These are phyloP conservation scores for Thermothielavioides terrestris DNA, from an alignment of 495 filamentous ascomycete species.

Conservation along the genomic window DNA sequence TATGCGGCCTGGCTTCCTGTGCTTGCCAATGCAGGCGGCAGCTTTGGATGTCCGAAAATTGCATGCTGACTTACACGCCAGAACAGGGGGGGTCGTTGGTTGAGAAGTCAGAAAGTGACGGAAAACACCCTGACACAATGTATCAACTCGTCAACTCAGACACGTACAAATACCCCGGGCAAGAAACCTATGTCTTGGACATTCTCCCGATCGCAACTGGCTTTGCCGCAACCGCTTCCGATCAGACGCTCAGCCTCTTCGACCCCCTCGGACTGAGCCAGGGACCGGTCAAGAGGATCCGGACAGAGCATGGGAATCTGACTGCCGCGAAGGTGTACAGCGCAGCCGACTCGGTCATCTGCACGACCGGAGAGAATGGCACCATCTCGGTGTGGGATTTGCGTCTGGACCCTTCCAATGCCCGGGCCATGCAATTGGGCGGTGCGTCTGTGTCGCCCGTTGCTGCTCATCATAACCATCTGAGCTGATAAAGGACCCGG, in stretches of 20 bases:
- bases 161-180: conserved; percentile 35
- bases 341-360: conserved; percentile 33
- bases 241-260: conserved; percentile 49
- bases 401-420: conserved; percentile 29
- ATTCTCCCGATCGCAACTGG: conserved; percentile 38
- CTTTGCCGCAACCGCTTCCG: conserved; percentile 42
- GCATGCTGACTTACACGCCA: not conserved
- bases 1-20: too few relatives aligned
- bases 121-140: conserved; percentile 25
- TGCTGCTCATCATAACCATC: conserved; percentile 26
- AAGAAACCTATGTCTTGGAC: conserved; percentile 43
- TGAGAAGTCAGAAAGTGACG: not conserved
- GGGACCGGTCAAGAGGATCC: conserved; percentile 33
- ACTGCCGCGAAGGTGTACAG: conserved; percentile 47
- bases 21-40: not conserved
- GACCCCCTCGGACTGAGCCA: conserved; percentile 38
- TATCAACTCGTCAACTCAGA: conserved; percentile 37
- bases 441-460: conserved; percentile 28
- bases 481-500: conserved; percentile 20
- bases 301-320: conserved; percentile 45
- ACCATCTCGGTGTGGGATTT: conserved; percentile 51
- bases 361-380: conserved; percentile 57
- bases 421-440: conserved; percentile 32
- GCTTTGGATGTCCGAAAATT: too few relatives aligned
- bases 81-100: too few relatives aligned